Evolutionary conservation across 1,284 basidiomycete species (phyloP), one percentile per base, ranked within the genome.

Genomic region (Ceratobasidium papillatum): DNA sequence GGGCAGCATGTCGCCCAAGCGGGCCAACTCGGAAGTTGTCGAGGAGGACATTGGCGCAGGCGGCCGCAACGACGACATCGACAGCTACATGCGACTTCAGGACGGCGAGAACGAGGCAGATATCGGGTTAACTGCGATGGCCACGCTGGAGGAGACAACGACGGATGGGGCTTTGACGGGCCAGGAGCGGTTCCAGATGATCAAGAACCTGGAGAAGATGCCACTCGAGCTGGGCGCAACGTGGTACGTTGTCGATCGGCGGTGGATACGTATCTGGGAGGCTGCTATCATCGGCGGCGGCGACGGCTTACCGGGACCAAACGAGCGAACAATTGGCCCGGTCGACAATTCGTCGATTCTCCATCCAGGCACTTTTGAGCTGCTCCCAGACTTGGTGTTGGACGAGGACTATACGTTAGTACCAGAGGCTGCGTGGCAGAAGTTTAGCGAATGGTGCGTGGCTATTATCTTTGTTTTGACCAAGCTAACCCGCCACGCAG

Each of bases 361-460:
- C 66, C 88, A 90, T 25, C 43, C 61, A 3, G 52, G 51, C 34
- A 47, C 62, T 43, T 73, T n/a, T 75, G 78, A 27, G 78, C 80
- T 43, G 62, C 74, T 38, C 76, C 82, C 61, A 2, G 66, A 68
- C 32, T 8, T 56, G 11, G 43, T 38, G 79, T 78, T 83, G 19
- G 93, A 96, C 80, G 89, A 89, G 34, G 84, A 91, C 30, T 91
- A 98, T 74, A 91, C 94, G 79, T 92, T 90, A 79, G 84, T 98
- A 3, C 93, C 94, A 0, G 84, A 86, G 72, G 85, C 87, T 32
- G 90, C 90, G 5, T 98, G 94, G 95, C 80, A 86, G 27, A 84
- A 87, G 27, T 86, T 98, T 47, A 82, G 86, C 1, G 78, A 84
- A 59, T 94, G 93, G 94, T 93, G 68, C 78, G 88, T 84, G 12